Evolutionary conservation across 2,329 filamentous ascomycete species (phyloP), one percentile per base, ranked within the genome.

Genomic region (Escovopsis sp.): DNA sequence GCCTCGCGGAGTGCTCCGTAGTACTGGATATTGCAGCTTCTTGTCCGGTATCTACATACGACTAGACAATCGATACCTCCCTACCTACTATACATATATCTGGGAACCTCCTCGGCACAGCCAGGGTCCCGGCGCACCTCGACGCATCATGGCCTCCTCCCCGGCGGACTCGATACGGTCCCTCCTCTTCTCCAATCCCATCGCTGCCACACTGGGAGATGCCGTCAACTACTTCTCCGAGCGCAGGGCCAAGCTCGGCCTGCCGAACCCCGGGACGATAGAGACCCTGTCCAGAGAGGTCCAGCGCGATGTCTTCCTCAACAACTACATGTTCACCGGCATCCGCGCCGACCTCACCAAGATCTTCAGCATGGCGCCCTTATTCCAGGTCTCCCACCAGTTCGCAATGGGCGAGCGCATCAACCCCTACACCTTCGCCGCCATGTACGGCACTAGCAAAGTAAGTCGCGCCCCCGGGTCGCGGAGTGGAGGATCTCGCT

Each of bases 371-470:
- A 77, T 94, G 62, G 77, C 80, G 45, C 91, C 91, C 45, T 70
- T 96, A 53, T 98, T 98, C 73, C 89, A 96, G 67, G 84, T 95
- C 54, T 95, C 89, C 51, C 91, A 98, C 69, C 85, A 91, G 55
- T 91, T 98, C 63, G 82, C 89, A 43, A 85, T 95, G 77, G 89
- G 91, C 54, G 86, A 94, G 66, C 80, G 83, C 52, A 72, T 94
- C 62, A 88, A 88, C 61, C 91, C 91, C 33, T 98, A 98, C 67
- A 86, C 85, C 43, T 94, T 96, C 67, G 85, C 87, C 53, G 85
- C 85, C 50, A 77, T 98, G 58, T 95, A 91, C 62, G 91, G 91
- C 53, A 94, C 85, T 51, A 83, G 82, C 65, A 89, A 86, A 73
- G 89, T 95, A 66, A 47, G 53, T 43, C 46, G 35, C 38, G 28